phyloP scores from a whole-genome alignment of 2,329 filamentous ascomycete genomes.

The Cyphellophora attinorum region DNA sequence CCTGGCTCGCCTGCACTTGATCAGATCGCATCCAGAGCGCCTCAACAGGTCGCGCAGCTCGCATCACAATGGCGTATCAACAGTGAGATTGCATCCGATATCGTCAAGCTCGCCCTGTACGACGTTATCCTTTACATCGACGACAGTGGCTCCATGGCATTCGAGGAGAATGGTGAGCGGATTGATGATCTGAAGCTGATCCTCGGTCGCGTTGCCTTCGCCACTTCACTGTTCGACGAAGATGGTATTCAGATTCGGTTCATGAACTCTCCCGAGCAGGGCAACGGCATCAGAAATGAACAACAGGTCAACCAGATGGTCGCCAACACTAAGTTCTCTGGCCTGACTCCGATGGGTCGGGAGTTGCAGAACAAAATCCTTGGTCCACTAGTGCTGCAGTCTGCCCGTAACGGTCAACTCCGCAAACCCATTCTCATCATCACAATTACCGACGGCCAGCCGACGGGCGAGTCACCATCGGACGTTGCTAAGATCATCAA shows the following conservation, averaged over 20 bases:
- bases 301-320: conserved; percentile 51
- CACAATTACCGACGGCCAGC: conserved; percentile 57
- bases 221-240: conserved; percentile 58
- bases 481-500: conserved; percentile 50
- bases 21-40: conserved; percentile 41
- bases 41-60: conserved; percentile 43
- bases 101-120: conserved; percentile 51
- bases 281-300: conserved; percentile 47
- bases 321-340: conserved; percentile 51
- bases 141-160: conserved; percentile 61
- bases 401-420: conserved; percentile 43
- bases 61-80: conserved; percentile 48
- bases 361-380: conserved; percentile 54
- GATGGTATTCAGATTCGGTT: conserved; percentile 60
- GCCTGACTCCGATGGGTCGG: conserved; percentile 58
- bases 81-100: conserved; percentile 52
- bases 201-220: conserved; percentile 52
- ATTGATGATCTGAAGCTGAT: conserved; percentile 59
- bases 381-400: conserved; percentile 48
- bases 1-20: conserved; percentile 42
- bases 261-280: conserved; percentile 53
- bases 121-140: conserved; percentile 57
- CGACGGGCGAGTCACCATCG: conserved; percentile 50
- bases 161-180: conserved; percentile 57
- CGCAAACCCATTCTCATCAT: conserved; percentile 58